Base-by-base conservation (phyloP, 768 basidiomycete genomes). In the Lentinula lateritia region DNA sequence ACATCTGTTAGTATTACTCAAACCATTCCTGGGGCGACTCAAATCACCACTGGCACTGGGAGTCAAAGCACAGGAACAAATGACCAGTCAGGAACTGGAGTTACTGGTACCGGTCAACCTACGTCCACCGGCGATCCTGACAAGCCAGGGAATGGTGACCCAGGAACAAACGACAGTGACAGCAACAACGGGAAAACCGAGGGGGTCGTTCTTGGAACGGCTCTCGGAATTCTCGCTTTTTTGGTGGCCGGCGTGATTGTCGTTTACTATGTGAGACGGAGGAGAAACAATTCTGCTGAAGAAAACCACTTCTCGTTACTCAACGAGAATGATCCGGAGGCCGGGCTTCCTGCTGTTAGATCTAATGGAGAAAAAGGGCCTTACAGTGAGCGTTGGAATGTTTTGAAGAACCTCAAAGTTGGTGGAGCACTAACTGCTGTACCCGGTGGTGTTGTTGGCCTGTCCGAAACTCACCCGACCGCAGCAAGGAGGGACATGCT, bases 401-500 rank as follows among this genome's bases (percentile, higher is more conserved):
- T 54, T 28, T 32, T 61, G 18, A 61, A 50, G 38, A 64, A 55
- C 39, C 53, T 52, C 46, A 43, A 41, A 36, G 28, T 23, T 46
- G 52, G 42, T 23, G 74, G 73, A 23, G 71, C 73, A n/a, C 62
- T 77, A 38, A 72, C 75, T 55, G 73, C 72, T 23, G 63, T 62
- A 6, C 64, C 63, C 58, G 65, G 66, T 20, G 58, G 58, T 38
- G 48, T 59, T 13, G 50, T 60, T 28, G 59, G 59, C 7, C 39
- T 60, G 1, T 41, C 23, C 65, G 69, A 52, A 66, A 70, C 62
- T 59, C 69, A 55, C 64, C 66, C 23, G 66, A 52, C 65, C 16
- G 61, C 61, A 12, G 64, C 76, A 58, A 78, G 90, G 35, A 78
- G 81, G 35, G 89, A 92, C 68, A 91, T 92, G 82, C 80, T 92